A percentile compares a stretch with the other conserved stretches of the same genome.
Evolutionary conservation across 805 yeast genomes (phyloP).

Genomic region (Myxozyma monticola): DNA sequence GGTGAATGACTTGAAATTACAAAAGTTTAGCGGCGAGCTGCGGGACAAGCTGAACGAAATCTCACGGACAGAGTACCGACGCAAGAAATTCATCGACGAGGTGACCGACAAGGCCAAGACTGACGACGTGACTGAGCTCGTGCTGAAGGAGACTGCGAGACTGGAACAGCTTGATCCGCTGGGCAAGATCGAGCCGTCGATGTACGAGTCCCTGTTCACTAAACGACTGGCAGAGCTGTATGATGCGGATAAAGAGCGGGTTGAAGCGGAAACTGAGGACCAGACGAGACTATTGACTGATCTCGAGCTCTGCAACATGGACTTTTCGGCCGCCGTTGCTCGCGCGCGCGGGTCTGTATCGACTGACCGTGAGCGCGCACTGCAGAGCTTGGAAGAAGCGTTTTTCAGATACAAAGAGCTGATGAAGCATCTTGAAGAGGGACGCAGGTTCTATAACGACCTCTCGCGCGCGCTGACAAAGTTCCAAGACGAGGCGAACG

Average conservation of each 20-base stretch:
- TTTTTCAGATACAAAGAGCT: constrained; percentile 57
- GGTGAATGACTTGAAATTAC: constrained; percentile 40
- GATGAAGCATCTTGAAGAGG: constrained; percentile 61
- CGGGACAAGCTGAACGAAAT: constrained; percentile 31
- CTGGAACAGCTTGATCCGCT: constrained; percentile 23
- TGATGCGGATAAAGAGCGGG: constrained; percentile 49
- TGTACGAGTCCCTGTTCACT: constrained; percentile 35
- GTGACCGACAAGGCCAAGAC: constrained; percentile 24
- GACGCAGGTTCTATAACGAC: constrained; percentile 67
- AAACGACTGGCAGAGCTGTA: constrained; percentile 45
- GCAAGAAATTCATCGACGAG: constrained; percentile 31
- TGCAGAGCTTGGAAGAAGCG: constrained; percentile 54
- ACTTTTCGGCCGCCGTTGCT: constrained; percentile 27
- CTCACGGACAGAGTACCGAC: constrained; percentile 30
- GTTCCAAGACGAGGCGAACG: constrained; percentile 52
- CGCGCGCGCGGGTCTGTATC: constrained; percentile 34
- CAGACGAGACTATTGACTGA: constrained; percentile 46
- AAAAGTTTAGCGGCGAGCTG: constrained; percentile 39
- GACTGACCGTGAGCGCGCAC: constrained; percentile 48
- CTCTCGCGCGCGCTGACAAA: constrained; percentile 50
- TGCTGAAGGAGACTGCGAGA: constrained; percentile 25
- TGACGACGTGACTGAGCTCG: constrained; percentile 18
- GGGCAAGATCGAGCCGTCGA: constrained; percentile 22
- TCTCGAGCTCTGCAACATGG: constrained; percentile 37
- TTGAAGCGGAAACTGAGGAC: constrained; percentile 44